Evolutionary conservation across 169 alveolate species (phyloP), one percentile per base, ranked within the genome.

Genomic region (Sarcocystis neurona): DNA sequence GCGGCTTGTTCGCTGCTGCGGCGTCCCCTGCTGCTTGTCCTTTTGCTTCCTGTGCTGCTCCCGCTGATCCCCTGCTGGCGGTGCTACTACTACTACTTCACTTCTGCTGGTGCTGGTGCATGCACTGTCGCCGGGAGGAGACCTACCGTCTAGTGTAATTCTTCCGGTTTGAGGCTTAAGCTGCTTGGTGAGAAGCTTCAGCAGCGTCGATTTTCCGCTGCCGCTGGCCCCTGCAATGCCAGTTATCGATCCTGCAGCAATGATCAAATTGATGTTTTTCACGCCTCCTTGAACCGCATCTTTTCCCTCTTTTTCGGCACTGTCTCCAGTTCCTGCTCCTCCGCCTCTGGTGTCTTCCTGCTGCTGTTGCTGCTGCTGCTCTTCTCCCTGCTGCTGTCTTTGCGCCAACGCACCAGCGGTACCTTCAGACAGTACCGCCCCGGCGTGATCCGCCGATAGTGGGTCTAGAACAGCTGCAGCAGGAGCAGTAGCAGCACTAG

Each of bases 81-180:
- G n/a, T n/a, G n/a, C n/a, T n/a, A n/a, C n/a, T n/a, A n/a, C n/a
- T n/a, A n/a, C n/a, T n/a, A n/a, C n/a, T n/a, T n/a, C n/a, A n/a
- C n/a, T n/a, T n/a, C n/a, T n/a, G n/a, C n/a, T n/a, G n/a, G n/a
- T n/a, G n/a, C n/a, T n/a, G n/a, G n/a, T n/a, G n/a, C n/a, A n/a
- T n/a, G n/a, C n/a, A n/a, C n/a, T n/a, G n/a, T n/a, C n/a, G n/a
- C n/a, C n/a, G n/a, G n/a, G n/a, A n/a, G n/a, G n/a, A n/a, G n/a
- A n/a, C 50, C 23, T 82, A 84, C 89, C 89, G 84, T 84, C 89
- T 18, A 84, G 82, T 0, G 89, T 84, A 41, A 84, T 66, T 27
- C 6, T 23, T 5, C 89, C 89, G 43, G 63, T 37, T 15, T 63
- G 80, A 0, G 89, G 89, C 23, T 30, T 12, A 4, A 84, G n/a